A percentile compares a stretch with the other conserved stretches of the same genome.
phyloP scores from a whole-genome alignment of 1,284 basidiomycete species.

The Coniferiporia sulphurascens region DNA sequence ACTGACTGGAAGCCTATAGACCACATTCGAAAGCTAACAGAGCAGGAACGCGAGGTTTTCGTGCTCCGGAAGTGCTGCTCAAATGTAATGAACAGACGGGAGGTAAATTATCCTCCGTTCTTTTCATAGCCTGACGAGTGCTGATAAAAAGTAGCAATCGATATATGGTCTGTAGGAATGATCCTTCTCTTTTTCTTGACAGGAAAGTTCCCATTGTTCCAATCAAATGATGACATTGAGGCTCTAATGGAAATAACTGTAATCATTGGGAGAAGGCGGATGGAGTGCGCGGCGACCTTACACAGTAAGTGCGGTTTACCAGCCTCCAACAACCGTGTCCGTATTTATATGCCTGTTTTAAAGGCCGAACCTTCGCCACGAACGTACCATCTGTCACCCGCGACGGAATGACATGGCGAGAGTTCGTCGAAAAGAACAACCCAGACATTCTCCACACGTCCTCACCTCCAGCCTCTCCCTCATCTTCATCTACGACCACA shows the following conservation, averaged over 20 bases:
- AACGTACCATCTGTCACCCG: conserved; percentile 75
- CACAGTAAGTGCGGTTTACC: conserved; percentile 64
- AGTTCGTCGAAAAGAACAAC: conserved; percentile 75
- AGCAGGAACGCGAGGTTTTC: conserved; percentile 94
- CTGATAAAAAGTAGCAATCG: conserved; percentile 61
- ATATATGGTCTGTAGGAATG: conserved; percentile 94
- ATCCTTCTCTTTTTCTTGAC: conserved; percentile 92
- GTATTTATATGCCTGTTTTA: conserved; percentile 12
- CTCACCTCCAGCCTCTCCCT: conserved; percentile 22
- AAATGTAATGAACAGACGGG: conserved; percentile 95
- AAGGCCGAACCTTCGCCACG: conserved; percentile 82
- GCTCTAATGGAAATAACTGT: conserved; percentile 92
- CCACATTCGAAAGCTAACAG: conserved; percentile 92
- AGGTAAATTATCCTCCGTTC: conserved; percentile 45
- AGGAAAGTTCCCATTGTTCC: conserved; percentile 92
- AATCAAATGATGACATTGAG: conserved; percentile 92
- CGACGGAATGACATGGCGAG: conserved; percentile 63
- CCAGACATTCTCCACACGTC: conserved; percentile 62
- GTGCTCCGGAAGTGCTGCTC: conserved; percentile 93
- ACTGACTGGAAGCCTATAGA: conserved; percentile 33
- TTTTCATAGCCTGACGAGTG: conserved; percentile 14
- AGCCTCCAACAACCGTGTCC: neutral
- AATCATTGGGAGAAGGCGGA: conserved; percentile 78
- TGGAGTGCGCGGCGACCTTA: conserved; percentile 84
- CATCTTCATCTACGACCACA: conserved; percentile 28